Base-by-base conservation (phyloP, 2,329 filamentous ascomycete species). In the Aspergillus tamarii region DNA sequence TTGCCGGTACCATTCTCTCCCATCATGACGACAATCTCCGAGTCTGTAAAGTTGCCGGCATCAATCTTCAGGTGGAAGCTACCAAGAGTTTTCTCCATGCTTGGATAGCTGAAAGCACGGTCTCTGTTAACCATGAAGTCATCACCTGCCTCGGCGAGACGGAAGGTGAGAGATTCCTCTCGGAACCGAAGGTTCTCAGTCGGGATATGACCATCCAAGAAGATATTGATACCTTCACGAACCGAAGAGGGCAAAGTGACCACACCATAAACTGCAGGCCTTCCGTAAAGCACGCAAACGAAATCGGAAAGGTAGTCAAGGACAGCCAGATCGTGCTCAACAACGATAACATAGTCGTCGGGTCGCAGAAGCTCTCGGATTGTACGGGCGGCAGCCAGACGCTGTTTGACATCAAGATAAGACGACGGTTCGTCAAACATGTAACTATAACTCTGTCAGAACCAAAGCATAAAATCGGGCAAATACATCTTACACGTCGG, bases 391-490 rank as follows among this genome's bases (percentile, higher is more conserved):
- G 96, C 95, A 71, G 91, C 91, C 70, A 99, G 84, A 89, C 95
- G 92, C 83, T 99, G 95, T 87, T 98, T 98, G 77, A 99, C 95
- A 91, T 99, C 96, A 63, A 99, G 88, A 81, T 97, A 99, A 43
- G 95, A 99, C 46, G 94, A 98, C 21, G 96, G 96, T 84, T 99
- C 95, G 80, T 99, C 95, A 75, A 99, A 99, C 95, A 99, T 98
- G 86, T 99, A 99, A 12, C 83, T 87, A 69, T 9, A 57, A n/a
- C 4, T 46, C 36, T 52, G 58, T 76, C 53, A 72, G 69, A 45
- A 43, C 41, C 16, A 12, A 11, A 50, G 55, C 45, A 9, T 60
- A 28, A 65, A 53, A 19, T 6, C 57, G 19, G 36, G n/a, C 11
- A 21, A 34, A 9, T 26, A 36, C 14, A 57, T 76, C 85, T 76